Evolutionary conservation across 2,329 filamentous ascomycete species (phyloP), one percentile per base, ranked within the genome.

Genomic region (Penicillium griseofulvum): DNA sequence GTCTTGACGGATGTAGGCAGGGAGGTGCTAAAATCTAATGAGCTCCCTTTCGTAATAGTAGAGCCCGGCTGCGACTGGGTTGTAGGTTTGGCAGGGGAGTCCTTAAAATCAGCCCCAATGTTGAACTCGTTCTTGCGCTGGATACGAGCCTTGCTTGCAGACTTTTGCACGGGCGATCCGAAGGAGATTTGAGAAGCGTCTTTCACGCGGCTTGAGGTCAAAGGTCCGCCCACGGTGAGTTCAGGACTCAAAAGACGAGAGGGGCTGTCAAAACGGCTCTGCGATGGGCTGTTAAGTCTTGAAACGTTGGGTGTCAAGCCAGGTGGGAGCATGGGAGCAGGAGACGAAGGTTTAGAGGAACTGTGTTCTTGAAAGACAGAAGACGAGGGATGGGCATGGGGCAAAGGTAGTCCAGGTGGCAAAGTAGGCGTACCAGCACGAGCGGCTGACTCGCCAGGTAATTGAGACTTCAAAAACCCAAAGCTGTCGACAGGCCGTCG

Each of bases 321-420:
- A 8, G 71, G 69, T 4, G 69, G 68, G 11, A 64, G 54, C 1
- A 66, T 64, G 3, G 68, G 64, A 2, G 64, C 55, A 12, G 71
- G 66, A 11, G 66, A 68, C 6, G 62, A 61, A 6, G 66, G 71
- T 50, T 69, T 73, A 1, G 71, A 68, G 14, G 64, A 61, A 22
- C 61, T 66, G 1, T 65, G 65, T 22, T 71, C 70, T 12, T 71
- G 69, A 26, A 72, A 68, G 16, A 71, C 60, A 2, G 65, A 55
- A n/a, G 73, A 65, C 0, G 68, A 66, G 17, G 73, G 67, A 62
- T 77, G 75, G 5, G 68, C 69, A 53, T 74, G 74, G 3, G 75
- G 74, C 34, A 77, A 58, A 22, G 74, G 71, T n/a, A 77, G 66
- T 1, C 75, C 75, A 8, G 75, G 75, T 11, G 75, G 75, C 9